phyloP scores from a whole-genome alignment of 108 stramenopile species.

The Pseudonitzschia pungens region DNA sequence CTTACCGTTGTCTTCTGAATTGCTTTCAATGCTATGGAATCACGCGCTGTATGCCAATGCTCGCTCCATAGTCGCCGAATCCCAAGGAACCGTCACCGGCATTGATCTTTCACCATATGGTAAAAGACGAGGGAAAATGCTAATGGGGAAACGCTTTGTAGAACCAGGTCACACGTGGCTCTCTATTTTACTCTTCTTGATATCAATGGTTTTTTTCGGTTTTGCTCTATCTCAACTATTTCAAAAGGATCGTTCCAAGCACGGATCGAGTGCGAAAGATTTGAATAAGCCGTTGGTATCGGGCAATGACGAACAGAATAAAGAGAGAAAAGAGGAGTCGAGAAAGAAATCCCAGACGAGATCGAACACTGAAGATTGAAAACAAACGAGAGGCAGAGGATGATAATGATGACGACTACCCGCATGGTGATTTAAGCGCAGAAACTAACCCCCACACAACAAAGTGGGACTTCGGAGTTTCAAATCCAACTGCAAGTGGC shows the following conservation, averaged over 20 bases:
- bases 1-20: neutral
- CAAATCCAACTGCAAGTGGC: too few species aligned
- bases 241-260: conserved; percentile 7
- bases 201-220: neutral
- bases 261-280: neutral
- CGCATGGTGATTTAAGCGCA: neutral
- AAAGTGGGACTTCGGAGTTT: neutral
- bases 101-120: neutral
- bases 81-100: conserved; percentile 15
- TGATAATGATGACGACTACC: neutral
- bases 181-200: conserved; percentile 2
- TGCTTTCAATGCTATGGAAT: neutral
- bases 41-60: neutral
- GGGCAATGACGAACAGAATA: neutral
- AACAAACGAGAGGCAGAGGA: neutral
- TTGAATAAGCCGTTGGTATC: conserved; percentile 13
- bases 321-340: neutral
- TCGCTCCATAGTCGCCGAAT: conserved; percentile 3
- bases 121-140: neutral
- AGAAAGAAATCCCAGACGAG: neutral
- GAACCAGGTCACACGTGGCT: neutral
- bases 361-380: neutral
- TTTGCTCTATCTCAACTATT: neutral
- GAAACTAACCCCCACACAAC: neutral
- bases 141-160: conserved; percentile 1